These are phyloP conservation scores for Fusarium sp. DNA, from an alignment of 2,329 filamentous ascomycete genomes.

Conservation along the genomic window DNA sequence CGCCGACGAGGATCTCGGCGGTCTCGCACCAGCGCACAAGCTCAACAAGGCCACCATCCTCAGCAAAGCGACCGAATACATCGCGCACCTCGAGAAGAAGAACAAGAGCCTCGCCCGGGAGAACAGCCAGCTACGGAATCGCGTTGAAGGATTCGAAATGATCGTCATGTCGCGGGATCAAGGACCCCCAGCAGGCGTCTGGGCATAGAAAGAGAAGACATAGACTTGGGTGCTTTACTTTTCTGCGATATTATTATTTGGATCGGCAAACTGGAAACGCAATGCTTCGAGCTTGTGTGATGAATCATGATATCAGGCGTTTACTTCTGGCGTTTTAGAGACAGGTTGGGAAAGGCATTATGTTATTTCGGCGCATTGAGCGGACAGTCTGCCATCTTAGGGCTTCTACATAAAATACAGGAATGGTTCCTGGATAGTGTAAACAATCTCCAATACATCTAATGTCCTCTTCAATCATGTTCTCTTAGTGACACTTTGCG, in stretches of 20 bases:
- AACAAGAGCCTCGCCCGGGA: conserved; percentile 49
- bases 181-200: conserved; percentile 42
- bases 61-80: conserved; percentile 55
- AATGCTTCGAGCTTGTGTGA: conserved; percentile 37
- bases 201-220: conserved; percentile 31
- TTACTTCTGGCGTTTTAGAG: conserved; percentile 38
- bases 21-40: conserved; percentile 85
- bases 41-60: conserved; percentile 89
- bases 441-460: conserved; percentile 44
- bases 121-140: conserved; percentile 49
- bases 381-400: conserved; percentile 25
- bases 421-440: conserved; percentile 33
- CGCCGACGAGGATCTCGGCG: conserved; percentile 78
- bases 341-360: conserved; percentile 16
- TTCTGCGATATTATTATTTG: conserved; percentile 28
- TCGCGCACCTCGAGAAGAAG: conserved; percentile 52
- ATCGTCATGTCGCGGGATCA: conserved; percentile 46
- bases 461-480: conserved; percentile 24
- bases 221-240: not conserved
- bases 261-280: conserved; percentile 22
- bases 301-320: conserved; percentile 46
- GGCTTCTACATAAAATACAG: conserved; percentile 30
- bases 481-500: not conserved
- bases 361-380: conserved; percentile 32
- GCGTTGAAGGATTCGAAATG: conserved; percentile 48